These are phyloP conservation scores for Fusarium sp. DNA, from an alignment of 2,329 filamentous ascomycete species.

Conservation along the genomic window DNA sequence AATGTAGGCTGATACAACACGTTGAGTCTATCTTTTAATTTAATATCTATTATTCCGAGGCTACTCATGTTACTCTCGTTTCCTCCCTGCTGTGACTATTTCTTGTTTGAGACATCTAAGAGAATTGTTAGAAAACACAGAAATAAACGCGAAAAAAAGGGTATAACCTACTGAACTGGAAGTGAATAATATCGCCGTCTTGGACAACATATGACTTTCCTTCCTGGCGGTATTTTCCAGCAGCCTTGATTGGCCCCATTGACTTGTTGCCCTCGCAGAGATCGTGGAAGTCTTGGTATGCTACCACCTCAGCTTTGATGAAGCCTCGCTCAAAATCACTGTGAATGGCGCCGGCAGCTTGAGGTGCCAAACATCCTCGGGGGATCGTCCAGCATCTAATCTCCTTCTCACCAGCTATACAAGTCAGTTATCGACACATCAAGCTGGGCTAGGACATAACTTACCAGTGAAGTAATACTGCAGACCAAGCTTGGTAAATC, in stretches of 20 bases:
- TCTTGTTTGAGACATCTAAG: conserved; percentile 2
- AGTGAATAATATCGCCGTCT: conserved; percentile 58
- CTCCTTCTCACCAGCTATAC: conserved; percentile 60
- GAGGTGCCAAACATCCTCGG: conserved; percentile 52
- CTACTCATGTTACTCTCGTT: neutral
- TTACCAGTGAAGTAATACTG: conserved; percentile 59
- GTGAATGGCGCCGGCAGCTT: conserved; percentile 56
- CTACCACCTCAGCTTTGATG: conserved; percentile 59
- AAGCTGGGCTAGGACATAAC: conserved; percentile 6
- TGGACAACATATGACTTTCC: conserved; percentile 58
- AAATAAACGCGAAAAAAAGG: fast-evolving
- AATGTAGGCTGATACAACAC: conserved; percentile 43
- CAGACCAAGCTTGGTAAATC: conserved; percentile 57
- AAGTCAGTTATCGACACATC: too few species aligned
- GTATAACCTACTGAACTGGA: conserved; percentile 55
- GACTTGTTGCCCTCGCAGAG: conserved; percentile 57
- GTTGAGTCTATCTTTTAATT: neutral
- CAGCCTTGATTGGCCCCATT: conserved; percentile 59
- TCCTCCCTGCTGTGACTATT: neutral
- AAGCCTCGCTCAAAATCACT: conserved; percentile 58
- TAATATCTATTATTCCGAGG: neutral
- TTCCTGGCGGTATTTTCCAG: conserved; percentile 58
- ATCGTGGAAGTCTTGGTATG: conserved; percentile 58
- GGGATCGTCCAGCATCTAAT: conserved; percentile 58
- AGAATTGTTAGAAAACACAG: neutral